These are phyloP conservation scores for Juncus effusus DNA, from an alignment of 176 grass and related monocot genomes.

Conservation along the genomic window DNA sequence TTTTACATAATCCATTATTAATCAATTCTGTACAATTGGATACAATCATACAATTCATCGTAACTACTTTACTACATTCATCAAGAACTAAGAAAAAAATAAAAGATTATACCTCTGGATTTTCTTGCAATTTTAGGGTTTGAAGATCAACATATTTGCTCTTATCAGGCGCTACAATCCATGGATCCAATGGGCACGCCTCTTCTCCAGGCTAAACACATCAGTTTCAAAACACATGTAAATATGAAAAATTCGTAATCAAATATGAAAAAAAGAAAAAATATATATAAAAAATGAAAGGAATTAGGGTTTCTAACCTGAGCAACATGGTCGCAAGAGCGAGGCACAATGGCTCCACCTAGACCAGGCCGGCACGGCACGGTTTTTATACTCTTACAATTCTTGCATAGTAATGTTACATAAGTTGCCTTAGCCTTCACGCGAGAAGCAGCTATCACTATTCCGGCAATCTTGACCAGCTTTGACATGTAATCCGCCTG, in stretches of 20 bases:
- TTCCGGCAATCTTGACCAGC: constrained; percentile 88
- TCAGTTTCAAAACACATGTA: neutral
- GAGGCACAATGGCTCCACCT: constrained; percentile 80
- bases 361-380: constrained; percentile 87
- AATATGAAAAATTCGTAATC: neutral
- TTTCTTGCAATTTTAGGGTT: constrained; percentile 94
- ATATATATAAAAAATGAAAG: neutral
- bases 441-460: constrained; percentile 76
- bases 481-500: constrained; percentile 91
- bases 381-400: constrained; percentile 64
- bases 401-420: constrained; percentile 90
- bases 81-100: neutral
- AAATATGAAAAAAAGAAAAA: neutral
- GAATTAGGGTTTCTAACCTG: constrained; percentile 32
- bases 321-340: constrained; percentile 75
- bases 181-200: constrained; percentile 82
- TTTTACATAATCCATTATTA: neutral
- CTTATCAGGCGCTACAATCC: constrained; percentile 94
- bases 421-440: constrained; percentile 98
- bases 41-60: neutral
- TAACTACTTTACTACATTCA: neutral
- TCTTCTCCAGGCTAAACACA: constrained; percentile 76
- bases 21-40: neutral
- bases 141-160: constrained; percentile 98
- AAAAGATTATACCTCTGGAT: constrained; percentile 69